Base-by-base conservation (phyloP, 1,284 basidiomycete genomes). In the Lentinula novae-zelandiae region DNA sequence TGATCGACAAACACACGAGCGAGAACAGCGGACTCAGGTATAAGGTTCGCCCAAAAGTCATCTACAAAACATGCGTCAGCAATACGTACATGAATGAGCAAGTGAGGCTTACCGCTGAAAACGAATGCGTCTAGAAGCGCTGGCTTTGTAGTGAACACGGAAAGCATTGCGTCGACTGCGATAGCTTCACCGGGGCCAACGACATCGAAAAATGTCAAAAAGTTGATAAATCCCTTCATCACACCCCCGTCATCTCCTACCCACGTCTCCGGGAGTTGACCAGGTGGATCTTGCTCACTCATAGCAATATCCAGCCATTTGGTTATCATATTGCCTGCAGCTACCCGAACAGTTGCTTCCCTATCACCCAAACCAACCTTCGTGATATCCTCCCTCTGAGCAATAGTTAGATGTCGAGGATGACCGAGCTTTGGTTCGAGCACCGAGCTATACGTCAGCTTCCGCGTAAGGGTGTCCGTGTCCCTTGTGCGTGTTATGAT, bases 351-450 rank as follows among this genome's bases (percentile, higher is more conserved):
- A n/a, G 75, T 79, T 0, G 86, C 83, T 66, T 97, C 95, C 53
- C 96, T 82, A 72, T 98, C 96, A 0, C 93, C 91, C 2, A 98
- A 79, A 0, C 96, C 96, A 65, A 91, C 87, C 50, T 86, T 84
- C 13, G 95, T 84, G 22, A 93, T 79, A 58, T 86, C 78, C 69
- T 95, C 92, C 22, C 94, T 83, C 71, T 95, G 92, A 0, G 85
- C 80, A 22, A 93, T 89, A 0, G 83, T 84, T 38, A 95, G 78
- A 8, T 83, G 82, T 9, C 86, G 82, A 2, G 91, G 89, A 66
- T 89, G 85, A 1, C 83, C 84, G 0, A 88, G 73, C 49, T 86
- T 84, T 5, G 82, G 75, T 17, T 78, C 75, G n/a, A 90, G 77
- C 0, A 92, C 82, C 20, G 83, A 79, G 1, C 87, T 79, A 72